phyloP scores from a whole-genome alignment of 1,284 basidiomycete genomes.

The Schizophyllum amplum region DNA sequence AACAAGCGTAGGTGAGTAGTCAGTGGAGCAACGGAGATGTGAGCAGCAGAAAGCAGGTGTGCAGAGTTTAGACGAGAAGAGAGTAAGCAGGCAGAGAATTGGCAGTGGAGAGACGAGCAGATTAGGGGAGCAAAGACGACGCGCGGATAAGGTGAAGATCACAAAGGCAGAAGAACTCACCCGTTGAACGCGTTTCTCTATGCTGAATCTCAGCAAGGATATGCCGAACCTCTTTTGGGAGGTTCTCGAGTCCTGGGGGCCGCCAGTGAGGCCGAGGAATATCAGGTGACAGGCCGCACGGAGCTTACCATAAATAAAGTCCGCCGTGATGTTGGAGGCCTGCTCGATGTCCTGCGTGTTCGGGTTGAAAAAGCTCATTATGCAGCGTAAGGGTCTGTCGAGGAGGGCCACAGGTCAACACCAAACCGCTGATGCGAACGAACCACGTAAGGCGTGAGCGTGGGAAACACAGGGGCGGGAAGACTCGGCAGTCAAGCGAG shows the following conservation, averaged over 20 bases:
- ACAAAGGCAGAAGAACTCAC: conserved; percentile 5
- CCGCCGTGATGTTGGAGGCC: not conserved
- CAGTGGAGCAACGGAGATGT: too few relatives aligned
- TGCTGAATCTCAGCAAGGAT: conserved; percentile 66
- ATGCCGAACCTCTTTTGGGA: conserved; percentile 65
- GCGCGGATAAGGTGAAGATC: too few relatives aligned
- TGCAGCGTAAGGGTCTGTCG: not conserved
- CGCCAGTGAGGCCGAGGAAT: not conserved
- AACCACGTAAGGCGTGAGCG: not conserved
- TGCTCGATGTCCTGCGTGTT: not conserved
- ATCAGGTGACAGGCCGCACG: not conserved
- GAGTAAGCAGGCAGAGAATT: too few relatives aligned
- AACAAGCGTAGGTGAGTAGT: too few relatives aligned
- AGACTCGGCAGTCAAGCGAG: not conserved
- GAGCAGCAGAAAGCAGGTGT: too few relatives aligned
- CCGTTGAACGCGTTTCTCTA: conserved; percentile 45
- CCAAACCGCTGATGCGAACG: not conserved
- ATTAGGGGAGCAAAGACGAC: too few relatives aligned
- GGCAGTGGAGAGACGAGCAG: too few relatives aligned
- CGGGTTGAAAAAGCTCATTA: not conserved
- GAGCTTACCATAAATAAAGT: not conserved
- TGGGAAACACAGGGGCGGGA: not conserved
- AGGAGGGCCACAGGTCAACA: too few relatives aligned
- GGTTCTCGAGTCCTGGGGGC: conserved; percentile 60
- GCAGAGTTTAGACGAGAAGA: too few relatives aligned